Evolutionary conservation across 148 eudicot species (phyloP).

Genomic region (Rhododendron simsii): DNA sequence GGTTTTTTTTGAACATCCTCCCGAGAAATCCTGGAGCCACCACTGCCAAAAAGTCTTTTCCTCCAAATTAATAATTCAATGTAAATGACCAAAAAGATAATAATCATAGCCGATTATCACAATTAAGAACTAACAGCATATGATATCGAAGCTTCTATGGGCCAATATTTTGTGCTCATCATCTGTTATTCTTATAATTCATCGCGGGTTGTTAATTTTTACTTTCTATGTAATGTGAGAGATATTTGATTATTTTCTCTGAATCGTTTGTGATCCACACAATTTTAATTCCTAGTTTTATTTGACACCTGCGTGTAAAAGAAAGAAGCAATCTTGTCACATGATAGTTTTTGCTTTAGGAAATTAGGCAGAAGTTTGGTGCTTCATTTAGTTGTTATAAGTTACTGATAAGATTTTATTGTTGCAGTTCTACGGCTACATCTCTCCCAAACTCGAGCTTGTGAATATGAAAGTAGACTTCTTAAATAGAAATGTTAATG

Average conservation of each 20-base stretch:
- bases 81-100: background rate
- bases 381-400: background rate
- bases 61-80: background rate
- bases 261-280: background rate
- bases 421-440: conserved; percentile 78
- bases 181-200: background rate
- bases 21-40: too few relatives aligned
- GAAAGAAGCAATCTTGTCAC: background rate
- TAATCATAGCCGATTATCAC: background rate
- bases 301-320: background rate
- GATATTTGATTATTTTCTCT: background rate
- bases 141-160: background rate
- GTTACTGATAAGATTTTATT: conserved; percentile 4
- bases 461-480: conserved; percentile 94
- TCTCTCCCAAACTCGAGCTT: conserved; percentile 71
- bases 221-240: background rate
- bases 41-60: too few relatives aligned
- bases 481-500: conserved; percentile 91
- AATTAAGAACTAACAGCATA: too few relatives aligned
- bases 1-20: too few relatives aligned
- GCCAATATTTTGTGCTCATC: background rate
- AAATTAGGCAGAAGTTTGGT: background rate
- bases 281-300: background rate
- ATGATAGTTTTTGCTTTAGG: background rate
- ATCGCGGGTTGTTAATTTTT: background rate